Conservation (phyloP, 202 grass and related monocot species). For the Panicum hallii region DNA sequence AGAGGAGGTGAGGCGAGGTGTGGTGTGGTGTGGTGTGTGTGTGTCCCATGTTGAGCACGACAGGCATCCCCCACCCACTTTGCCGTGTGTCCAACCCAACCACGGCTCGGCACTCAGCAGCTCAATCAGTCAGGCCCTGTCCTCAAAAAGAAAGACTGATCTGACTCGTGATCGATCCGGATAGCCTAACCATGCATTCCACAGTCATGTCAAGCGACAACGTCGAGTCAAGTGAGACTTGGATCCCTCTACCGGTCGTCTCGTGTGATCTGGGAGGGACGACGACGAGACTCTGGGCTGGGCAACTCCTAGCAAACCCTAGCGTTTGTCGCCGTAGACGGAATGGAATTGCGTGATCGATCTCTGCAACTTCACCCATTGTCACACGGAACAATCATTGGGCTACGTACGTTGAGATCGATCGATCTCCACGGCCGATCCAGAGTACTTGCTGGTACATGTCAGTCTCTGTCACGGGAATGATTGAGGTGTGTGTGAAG, state of each 20-base stretch:
- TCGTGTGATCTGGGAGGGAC: neutral
- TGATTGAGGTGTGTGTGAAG: neutral
- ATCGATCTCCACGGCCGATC: neutral
- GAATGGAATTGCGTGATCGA: neutral
- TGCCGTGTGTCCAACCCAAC: constrained; percentile 37
- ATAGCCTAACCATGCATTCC: constrained; percentile 31
- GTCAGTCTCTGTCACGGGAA: neutral
- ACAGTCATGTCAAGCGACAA: constrained; percentile 28
- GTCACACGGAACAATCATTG: neutral
- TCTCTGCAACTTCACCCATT: neutral
- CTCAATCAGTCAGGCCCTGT: constrained; percentile 36
- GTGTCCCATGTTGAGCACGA: neutral
- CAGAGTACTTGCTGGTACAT: neutral
- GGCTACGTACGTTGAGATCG: neutral
- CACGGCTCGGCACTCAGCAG: neutral
- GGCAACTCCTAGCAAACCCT: neutral
- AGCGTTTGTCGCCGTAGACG: neutral
- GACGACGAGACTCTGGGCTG: neutral
- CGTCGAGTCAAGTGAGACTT: constrained; percentile 45
- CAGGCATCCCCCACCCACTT: constrained; percentile 41
- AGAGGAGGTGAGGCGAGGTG: neutral
- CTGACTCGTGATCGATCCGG: constrained; percentile 26
- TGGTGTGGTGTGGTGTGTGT: no score
- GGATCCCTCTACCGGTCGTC: constrained; percentile 42
- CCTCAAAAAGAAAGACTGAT: constrained; percentile 47